phyloP scores from a whole-genome alignment of 164 flowering plant species.

The Buxus sempervirens region DNA sequence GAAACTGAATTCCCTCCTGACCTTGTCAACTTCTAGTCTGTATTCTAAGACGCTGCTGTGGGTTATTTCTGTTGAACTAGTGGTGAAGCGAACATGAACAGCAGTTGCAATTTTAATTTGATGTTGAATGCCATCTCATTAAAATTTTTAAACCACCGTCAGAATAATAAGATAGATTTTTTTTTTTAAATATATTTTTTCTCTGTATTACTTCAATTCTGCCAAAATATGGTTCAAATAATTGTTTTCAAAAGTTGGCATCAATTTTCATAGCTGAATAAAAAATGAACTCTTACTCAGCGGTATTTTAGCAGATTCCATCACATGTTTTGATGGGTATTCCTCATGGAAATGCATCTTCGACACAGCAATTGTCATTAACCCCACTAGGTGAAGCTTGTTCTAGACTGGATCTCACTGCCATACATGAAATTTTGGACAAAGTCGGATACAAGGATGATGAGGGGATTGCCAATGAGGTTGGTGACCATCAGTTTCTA shows the following conservation, averaged over 20 bases:
- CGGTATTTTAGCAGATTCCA: constrained; percentile 51
- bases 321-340: constrained; percentile 71
- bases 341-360: constrained; percentile 38
- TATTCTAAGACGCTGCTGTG: not conserved
- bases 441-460: constrained; percentile 90
- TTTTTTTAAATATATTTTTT: not conserved
- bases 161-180: not conserved
- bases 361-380: constrained; percentile 40
- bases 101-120: not conserved
- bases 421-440: constrained; percentile 82
- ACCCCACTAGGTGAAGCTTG: constrained; percentile 90
- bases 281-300: constrained; percentile 3
- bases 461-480: constrained; percentile 90
- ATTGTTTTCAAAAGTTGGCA: not conserved
- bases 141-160: not conserved
- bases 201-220: not conserved
- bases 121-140: not conserved
- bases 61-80: not conserved
- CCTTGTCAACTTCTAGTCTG: too few species aligned
- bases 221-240: not conserved
- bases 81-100: not conserved
- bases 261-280: not conserved
- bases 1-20: too few species aligned
- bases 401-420: constrained; percentile 78
- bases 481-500: constrained; percentile 17